Evolutionary conservation across 2,329 filamentous ascomycete genomes (phyloP).

Genomic region (Diaporthe destruens): DNA sequence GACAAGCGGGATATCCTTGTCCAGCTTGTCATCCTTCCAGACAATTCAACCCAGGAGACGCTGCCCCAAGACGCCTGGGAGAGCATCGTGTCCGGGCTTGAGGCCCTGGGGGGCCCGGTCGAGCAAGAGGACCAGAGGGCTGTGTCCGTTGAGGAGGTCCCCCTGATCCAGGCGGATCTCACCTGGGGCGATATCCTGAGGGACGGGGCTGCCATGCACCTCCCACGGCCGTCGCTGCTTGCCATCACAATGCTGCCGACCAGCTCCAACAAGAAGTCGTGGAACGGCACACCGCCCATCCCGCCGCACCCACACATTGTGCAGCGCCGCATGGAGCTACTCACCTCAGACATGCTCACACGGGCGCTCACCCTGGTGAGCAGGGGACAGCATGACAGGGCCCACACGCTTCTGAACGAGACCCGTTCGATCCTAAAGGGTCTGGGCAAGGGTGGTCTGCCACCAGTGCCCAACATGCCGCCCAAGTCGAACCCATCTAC

Average conservation of each 20-base stretch:
- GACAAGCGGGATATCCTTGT: slow-evolving; percentile 95
- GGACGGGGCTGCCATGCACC: slow-evolving; percentile 86
- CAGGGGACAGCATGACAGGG: slow-evolving; percentile 91
- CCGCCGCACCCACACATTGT: slow-evolving; percentile 96
- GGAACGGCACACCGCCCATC: slow-evolving; percentile 80
- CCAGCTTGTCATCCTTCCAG: slow-evolving; percentile 91
- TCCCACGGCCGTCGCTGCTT: slow-evolving; percentile 88
- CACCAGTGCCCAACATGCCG: slow-evolving; percentile 81
- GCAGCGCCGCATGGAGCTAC: slow-evolving; percentile 95
- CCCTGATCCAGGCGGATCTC: slow-evolving; percentile 93
- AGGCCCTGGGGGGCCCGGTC: slow-evolving; percentile 88
- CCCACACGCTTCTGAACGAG: slow-evolving; percentile 91
- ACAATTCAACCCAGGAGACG: slow-evolving; percentile 84
- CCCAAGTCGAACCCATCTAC: slow-evolving; percentile 62
- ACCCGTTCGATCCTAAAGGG: slow-evolving; percentile 96
- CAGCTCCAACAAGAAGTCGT: slow-evolving; percentile 71
- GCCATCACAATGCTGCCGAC: slow-evolving; percentile 96
- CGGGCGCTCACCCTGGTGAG: slow-evolving; percentile 91
- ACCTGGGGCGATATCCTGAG: slow-evolving; percentile 93
- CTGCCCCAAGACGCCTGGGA: slow-evolving; percentile 97
- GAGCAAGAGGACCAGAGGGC: slow-evolving; percentile 88
- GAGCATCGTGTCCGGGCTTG: slow-evolving; percentile 93
- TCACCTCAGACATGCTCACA: slow-evolving; percentile 98
- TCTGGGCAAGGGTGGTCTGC: slow-evolving; percentile 92
- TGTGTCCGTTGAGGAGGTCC: slow-evolving; percentile 92